Evolutionary conservation across 2,329 filamentous ascomycete species (phyloP).

Genomic region (Talaromyces sp.): DNA sequence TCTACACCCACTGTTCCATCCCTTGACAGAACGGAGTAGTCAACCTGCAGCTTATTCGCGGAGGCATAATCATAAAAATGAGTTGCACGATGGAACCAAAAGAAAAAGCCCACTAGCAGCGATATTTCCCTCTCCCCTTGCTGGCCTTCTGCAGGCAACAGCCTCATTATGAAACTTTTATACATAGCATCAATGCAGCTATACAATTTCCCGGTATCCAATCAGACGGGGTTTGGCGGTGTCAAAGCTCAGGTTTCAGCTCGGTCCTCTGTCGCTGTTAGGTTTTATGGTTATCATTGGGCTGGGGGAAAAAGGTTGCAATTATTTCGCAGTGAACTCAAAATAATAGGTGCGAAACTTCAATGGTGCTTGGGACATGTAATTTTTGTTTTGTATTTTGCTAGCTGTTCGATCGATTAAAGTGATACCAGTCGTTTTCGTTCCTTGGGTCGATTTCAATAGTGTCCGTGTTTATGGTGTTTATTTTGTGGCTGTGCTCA

Average conservation of each 20-base stretch:
- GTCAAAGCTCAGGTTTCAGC: not conserved
- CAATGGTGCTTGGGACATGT: too few relatives aligned
- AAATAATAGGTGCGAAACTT: too few relatives aligned
- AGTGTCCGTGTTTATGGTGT: not conserved
- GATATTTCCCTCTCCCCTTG: not conserved
- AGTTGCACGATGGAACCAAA: not conserved
- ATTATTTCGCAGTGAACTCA: too few relatives aligned
- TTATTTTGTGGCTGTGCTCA: not conserved
- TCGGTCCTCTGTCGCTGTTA: not conserved
- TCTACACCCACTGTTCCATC: not conserved
- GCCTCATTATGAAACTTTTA: not conserved
- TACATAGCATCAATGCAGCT: not conserved
- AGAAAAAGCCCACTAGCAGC: not conserved
- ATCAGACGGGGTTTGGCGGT: not conserved
- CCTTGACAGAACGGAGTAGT: not conserved
- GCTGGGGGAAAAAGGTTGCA: not conserved
- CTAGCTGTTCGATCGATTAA: too few relatives aligned
- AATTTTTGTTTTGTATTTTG: too few relatives aligned
- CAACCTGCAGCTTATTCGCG: not conserved
- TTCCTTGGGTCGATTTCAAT: not conserved
- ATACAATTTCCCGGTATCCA: not conserved
- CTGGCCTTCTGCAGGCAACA: not conserved
- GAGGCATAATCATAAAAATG: not conserved
- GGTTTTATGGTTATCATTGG: not conserved
- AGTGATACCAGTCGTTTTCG: not conserved